Conservation (phyloP, 768 basidiomycete genomes). For the Boletus eberwhitei region DNA sequence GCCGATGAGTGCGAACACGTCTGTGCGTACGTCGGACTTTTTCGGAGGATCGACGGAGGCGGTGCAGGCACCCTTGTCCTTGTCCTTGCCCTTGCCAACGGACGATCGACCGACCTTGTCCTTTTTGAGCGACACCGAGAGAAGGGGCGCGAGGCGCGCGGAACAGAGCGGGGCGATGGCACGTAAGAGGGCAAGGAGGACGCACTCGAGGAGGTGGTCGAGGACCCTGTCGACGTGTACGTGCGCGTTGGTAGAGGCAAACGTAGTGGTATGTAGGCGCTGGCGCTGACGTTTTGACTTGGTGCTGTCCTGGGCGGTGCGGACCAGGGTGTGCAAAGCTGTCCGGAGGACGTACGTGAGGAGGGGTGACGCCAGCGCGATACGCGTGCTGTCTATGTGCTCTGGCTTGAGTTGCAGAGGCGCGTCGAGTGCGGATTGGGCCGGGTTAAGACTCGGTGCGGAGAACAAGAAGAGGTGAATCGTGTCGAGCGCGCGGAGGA, state of each 20-base stretch:
- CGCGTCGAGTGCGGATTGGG: neutral
- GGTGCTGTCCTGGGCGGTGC: conserved; percentile 3
- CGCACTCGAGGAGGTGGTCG: conserved; percentile 14
- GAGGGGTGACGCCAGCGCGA: conserved; percentile 23
- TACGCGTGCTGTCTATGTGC: conserved; percentile 15
- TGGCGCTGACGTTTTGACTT: conserved; percentile 14
- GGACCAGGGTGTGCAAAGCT: conserved; percentile 18
- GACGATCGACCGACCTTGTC: neutral
- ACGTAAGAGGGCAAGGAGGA: conserved; percentile 22
- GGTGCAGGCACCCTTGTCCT: neutral
- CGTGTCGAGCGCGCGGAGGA: conserved; percentile 16
- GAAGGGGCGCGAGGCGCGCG: conserved; percentile 13
- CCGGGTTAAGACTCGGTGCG: neutral
- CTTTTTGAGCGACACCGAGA: conserved; percentile 3
- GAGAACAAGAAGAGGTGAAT: conserved; percentile 22
- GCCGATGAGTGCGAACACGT: conserved; percentile 24
- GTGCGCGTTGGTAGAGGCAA: neutral
- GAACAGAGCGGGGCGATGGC: conserved; percentile 20
- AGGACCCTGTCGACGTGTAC: conserved; percentile 12
- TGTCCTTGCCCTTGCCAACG: conserved; percentile 3
- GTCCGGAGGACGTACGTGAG: conserved; percentile 21
- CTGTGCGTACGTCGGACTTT: conserved; percentile 17
- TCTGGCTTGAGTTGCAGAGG: neutral
- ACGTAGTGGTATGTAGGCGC: neutral
- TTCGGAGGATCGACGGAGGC: neutral